A percentile compares a stretch with the other conserved stretches of the same genome.
Evolutionary conservation across 176 grass and related monocot species (phyloP).

Genomic region (Luzula sylvatica): DNA sequence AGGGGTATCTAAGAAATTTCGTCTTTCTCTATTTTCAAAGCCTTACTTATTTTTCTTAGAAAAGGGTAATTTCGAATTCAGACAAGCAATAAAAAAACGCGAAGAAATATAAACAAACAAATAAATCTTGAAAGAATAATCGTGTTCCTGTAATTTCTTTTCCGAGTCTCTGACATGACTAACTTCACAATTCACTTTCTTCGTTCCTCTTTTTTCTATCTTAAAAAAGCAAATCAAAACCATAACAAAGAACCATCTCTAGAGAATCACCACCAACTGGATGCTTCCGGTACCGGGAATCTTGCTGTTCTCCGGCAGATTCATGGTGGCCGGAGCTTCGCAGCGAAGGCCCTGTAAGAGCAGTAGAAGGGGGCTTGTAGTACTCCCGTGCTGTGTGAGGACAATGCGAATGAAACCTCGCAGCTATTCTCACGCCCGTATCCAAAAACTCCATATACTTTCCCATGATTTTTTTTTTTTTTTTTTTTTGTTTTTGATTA

Average conservation of each 20-base stretch:
- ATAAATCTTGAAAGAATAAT: no score
- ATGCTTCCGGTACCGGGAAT: neutral
- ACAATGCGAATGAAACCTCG: slow-evolving; percentile 84
- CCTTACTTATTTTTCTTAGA: no score
- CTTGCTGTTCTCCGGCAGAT: slow-evolving; percentile 1
- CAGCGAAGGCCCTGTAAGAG: neutral
- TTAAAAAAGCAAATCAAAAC: neutral
- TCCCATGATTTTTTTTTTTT: no score
- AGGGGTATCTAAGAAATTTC: no score
- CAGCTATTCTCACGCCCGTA: slow-evolving; percentile 67
- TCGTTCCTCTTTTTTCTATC: neutral
- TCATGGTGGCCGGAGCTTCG: neutral
- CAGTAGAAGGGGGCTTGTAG: slow-evolving; percentile 45
- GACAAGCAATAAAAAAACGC: no score
- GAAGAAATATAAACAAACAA: no score
- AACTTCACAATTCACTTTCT: no score
- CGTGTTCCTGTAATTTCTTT: no score
- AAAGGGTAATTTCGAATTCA: no score
- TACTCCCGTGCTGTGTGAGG: slow-evolving; percentile 68
- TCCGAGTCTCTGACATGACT: no score
- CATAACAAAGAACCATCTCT: slow-evolving; percentile 4
- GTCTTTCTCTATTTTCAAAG: no score
- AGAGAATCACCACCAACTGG: neutral
- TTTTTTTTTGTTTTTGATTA: no score
- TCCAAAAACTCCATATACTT: slow-evolving; percentile 72